Evolutionary conservation across 495 filamentous ascomycete species (phyloP).

Genomic region (Penicillium psychrofluorescens): DNA sequence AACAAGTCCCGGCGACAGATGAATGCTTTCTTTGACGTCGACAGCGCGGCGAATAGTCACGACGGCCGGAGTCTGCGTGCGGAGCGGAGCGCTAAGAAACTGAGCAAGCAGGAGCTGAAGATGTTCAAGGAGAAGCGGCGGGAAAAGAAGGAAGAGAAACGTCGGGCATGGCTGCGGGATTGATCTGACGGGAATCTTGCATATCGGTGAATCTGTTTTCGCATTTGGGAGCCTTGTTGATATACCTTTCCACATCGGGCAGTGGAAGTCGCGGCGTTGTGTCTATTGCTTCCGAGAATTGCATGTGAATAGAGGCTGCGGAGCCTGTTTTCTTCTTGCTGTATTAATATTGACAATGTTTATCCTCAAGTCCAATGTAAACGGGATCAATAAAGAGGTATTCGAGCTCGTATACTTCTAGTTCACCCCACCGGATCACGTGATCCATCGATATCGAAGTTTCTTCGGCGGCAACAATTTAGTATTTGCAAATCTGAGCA

Average conservation of each 20-base stretch:
- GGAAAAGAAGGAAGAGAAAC: constrained; percentile 91
- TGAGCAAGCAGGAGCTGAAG: constrained; percentile 78
- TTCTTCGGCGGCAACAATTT: constrained; percentile 4
- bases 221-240: constrained; percentile 7
- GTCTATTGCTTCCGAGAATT: constrained; percentile 2
- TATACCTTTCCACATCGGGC: constrained; percentile 11
- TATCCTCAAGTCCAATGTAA: no score
- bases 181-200: constrained; percentile 28
- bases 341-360: constrained; percentile 1
- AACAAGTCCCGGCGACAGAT: constrained; percentile 84
- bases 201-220: neutral
- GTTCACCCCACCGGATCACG: constrained; percentile 16
- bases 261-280: constrained; percentile 16
- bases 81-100: constrained; percentile 77
- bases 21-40: constrained; percentile 96
- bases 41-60: constrained; percentile 89
- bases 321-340: neutral
- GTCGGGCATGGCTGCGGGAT: constrained; percentile 84
- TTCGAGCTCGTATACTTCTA: neutral
- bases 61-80: constrained; percentile 88
- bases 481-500: no score
- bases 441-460: constrained; percentile 19
- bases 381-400: no score
- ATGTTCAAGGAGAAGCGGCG: constrained; percentile 64
- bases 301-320: constrained; percentile 13